A percentile compares a stretch with the other conserved stretches of the same genome.
These are phyloP conservation scores for Dactylellina haptotyla DNA, from an alignment of 2,329 filamentous ascomycete species.

Conservation along the genomic window DNA sequence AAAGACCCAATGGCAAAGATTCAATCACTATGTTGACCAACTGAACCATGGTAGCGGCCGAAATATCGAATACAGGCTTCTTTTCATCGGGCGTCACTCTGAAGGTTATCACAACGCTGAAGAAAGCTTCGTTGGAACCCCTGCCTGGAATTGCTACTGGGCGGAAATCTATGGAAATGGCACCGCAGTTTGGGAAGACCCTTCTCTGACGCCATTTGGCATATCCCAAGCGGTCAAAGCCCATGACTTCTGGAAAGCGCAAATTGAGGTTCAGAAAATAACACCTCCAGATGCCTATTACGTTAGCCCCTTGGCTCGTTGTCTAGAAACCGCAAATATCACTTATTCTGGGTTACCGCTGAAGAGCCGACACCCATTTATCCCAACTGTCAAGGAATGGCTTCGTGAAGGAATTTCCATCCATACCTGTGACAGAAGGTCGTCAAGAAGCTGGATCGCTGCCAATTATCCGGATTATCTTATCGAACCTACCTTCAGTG, in stretches of 20 bases:
- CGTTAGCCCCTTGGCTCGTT: slow-evolving; percentile 71
- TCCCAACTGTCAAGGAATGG: slow-evolving; percentile 71
- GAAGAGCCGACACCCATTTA: slow-evolving; percentile 67
- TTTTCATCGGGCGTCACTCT: slow-evolving; percentile 75
- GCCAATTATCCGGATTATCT: slow-evolving; percentile 66
- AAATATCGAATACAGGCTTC: slow-evolving; percentile 70
- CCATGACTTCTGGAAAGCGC: slow-evolving; percentile 69
- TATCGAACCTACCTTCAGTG: slow-evolving; percentile 71
- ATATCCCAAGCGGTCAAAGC: slow-evolving; percentile 69
- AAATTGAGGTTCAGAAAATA: slow-evolving; percentile 67
- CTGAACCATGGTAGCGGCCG: slow-evolving; percentile 66
- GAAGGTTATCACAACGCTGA: slow-evolving; percentile 73
- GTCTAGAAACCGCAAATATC: slow-evolving; percentile 70
- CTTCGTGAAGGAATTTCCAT: slow-evolving; percentile 73
- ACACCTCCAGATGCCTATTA: slow-evolving; percentile 73
- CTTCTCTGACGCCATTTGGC: slow-evolving; percentile 70
- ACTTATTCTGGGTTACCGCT: slow-evolving; percentile 69
- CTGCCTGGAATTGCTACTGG: slow-evolving; percentile 78
- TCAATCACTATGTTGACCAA: slow-evolving; percentile 68
- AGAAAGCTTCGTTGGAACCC: slow-evolving; percentile 73
- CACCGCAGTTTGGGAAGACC: slow-evolving; percentile 72
- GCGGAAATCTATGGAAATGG: slow-evolving; percentile 71
- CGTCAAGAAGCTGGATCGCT: slow-evolving; percentile 67
- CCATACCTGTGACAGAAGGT: slow-evolving; percentile 74
- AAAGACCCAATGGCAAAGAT: slow-evolving; percentile 73